Evolutionary conservation across 2,329 filamentous ascomycete species (phyloP).

Genomic region (Remersonia thermophila): DNA sequence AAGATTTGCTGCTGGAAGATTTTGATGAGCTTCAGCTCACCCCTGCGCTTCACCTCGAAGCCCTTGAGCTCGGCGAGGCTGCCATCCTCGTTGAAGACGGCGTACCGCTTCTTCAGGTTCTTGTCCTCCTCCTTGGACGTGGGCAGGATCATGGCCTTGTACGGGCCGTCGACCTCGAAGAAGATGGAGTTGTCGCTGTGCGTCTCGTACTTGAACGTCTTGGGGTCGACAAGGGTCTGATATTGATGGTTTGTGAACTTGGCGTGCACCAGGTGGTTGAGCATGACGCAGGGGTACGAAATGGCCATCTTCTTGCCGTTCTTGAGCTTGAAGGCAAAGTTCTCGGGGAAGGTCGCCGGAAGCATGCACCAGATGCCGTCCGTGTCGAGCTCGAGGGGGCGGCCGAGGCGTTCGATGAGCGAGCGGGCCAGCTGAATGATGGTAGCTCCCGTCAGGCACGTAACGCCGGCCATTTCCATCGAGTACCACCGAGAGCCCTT

Average conservation of each 20-base stretch:
- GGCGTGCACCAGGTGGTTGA: slow-evolving; percentile 92
- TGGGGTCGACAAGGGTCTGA: slow-evolving; percentile 70
- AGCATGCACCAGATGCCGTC: slow-evolving; percentile 99
- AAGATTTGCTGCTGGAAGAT: slow-evolving; percentile 99
- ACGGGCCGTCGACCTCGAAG: slow-evolving; percentile 96
- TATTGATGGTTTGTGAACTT: slow-evolving; percentile 97
- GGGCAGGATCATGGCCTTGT: slow-evolving; percentile 92
- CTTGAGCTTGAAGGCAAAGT: slow-evolving; percentile 86
- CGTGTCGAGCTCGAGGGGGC: slow-evolving; percentile 88
- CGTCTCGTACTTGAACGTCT: slow-evolving; percentile 82
- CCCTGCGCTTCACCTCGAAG: slow-evolving; percentile 93
- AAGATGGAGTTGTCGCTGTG: slow-evolving; percentile 99
- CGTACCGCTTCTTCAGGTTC: slow-evolving; percentile 98
- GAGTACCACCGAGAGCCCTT: slow-evolving; percentile 99
- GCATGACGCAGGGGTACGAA: slow-evolving; percentile 97
- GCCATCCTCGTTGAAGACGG: slow-evolving; percentile 96
- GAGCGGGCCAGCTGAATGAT: slow-evolving; percentile 96
- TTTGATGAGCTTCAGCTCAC: slow-evolving; percentile 97
- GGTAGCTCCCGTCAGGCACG: slow-evolving; percentile 85
- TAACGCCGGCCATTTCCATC: slow-evolving; percentile 98
- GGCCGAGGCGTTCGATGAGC: slow-evolving; percentile 82
- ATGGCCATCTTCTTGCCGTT: slow-evolving; percentile 95
- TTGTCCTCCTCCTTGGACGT: slow-evolving; percentile 99
- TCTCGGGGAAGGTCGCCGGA: slow-evolving; percentile 89
- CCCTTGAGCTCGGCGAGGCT: slow-evolving; percentile 91